Conservation (phyloP, 2,329 filamentous ascomycete species). For the Teratosphaeria gauchensis region DNA sequence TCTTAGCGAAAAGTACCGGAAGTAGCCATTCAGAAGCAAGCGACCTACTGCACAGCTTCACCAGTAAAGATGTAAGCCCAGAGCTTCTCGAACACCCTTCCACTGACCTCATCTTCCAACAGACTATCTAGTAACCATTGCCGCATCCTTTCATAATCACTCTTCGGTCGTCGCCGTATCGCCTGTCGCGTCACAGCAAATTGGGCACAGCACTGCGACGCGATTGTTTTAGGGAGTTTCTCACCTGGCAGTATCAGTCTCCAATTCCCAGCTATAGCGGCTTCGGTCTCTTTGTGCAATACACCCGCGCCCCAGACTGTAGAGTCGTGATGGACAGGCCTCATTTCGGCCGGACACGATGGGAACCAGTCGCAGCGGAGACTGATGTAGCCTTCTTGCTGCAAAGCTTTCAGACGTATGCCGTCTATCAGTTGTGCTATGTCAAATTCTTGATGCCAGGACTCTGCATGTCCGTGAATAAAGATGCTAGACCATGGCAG, state of each 20-base stretch:
- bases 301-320: slow-evolving; percentile 19
- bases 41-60: slow-evolving; percentile 11
- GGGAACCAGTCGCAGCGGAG: slow-evolving; percentile 44
- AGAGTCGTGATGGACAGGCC: slow-evolving; percentile 1
- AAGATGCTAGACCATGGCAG: slow-evolving; percentile 34
- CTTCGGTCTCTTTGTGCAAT: slow-evolving; percentile 27
- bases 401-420: slow-evolving; percentile 32
- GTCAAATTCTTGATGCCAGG: slow-evolving; percentile 12
- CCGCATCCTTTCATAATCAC: slow-evolving; percentile 41
- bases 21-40: neutral
- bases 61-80: slow-evolving; percentile 43
- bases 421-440: slow-evolving; percentile 8
- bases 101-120: slow-evolving; percentile 40
- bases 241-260: slow-evolving; percentile 35
- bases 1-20: neutral
- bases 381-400: slow-evolving; percentile 42
- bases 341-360: slow-evolving; percentile 34
- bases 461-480: slow-evolving; percentile 10
- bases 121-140: slow-evolving; percentile 41
- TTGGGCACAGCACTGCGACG: slow-evolving; percentile 45
- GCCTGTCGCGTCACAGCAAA: slow-evolving; percentile 43
- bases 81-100: slow-evolving; percentile 47
- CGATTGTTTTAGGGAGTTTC: slow-evolving; percentile 36
- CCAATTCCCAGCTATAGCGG: slow-evolving; percentile 33
- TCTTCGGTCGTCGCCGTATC: slow-evolving; percentile 35